Conservation (phyloP, 2,329 filamentous ascomycete genomes). For the Cladophialophora bantiana region DNA sequence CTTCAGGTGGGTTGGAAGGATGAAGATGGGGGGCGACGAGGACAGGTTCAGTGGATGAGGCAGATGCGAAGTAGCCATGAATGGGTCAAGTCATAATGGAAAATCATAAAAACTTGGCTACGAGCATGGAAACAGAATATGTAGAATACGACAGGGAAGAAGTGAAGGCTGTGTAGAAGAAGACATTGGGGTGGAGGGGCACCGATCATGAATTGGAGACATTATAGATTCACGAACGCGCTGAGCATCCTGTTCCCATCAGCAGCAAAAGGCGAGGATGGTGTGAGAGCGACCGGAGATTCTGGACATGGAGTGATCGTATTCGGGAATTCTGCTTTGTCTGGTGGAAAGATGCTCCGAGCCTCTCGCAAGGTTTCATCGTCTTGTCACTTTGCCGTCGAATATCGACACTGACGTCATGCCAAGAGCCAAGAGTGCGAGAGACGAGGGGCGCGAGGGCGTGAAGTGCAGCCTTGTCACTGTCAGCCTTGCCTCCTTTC, state of each 20-base stretch:
- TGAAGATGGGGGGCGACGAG: conserved; percentile 69
- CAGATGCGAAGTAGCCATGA: conserved; percentile 7
- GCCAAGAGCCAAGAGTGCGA: not conserved
- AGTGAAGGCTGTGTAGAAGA: not conserved
- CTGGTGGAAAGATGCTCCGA: too few relatives aligned
- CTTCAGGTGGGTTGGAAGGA: conserved; percentile 74
- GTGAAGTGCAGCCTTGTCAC: too few relatives aligned
- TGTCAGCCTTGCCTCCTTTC: not conserved
- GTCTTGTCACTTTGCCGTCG: not conserved
- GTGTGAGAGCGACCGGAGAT: not conserved
- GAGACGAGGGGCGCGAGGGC: too few relatives aligned
- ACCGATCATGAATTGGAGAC: not conserved
- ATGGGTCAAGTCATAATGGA: not conserved
- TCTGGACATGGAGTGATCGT: not conserved
- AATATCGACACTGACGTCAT: not conserved
- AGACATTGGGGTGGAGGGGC: not conserved
- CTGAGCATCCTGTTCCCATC: not conserved
- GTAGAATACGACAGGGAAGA: not conserved
- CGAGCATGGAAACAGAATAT: not conserved
- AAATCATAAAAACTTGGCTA: not conserved
- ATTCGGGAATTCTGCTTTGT: not conserved
- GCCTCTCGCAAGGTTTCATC: not conserved
- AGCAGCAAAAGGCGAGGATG: not conserved
- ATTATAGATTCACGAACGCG: not conserved
- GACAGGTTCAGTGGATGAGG: conserved; percentile 24